Conservation (phyloP, 1,284 basidiomycete genomes). For the Psilocybe mexicana region DNA sequence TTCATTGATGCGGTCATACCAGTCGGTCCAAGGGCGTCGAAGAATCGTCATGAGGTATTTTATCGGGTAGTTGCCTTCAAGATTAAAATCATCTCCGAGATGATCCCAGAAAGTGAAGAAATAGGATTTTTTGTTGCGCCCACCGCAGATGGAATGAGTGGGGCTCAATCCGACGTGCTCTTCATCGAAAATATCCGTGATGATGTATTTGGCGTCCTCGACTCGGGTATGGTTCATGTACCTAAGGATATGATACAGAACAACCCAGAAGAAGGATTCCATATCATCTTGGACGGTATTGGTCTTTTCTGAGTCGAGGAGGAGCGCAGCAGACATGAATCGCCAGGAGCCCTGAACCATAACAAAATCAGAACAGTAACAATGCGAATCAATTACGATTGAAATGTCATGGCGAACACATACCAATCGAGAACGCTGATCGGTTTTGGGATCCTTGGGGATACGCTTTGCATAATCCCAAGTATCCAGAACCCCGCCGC, state of each 20-base stretch:
- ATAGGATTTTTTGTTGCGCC: background rate
- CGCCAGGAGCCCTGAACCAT: conserved; percentile 35
- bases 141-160: background rate
- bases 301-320: conserved; percentile 10
- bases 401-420: background rate
- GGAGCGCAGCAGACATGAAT: conserved; percentile 31
- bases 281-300: conserved; percentile 34
- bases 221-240: conserved; percentile 5
- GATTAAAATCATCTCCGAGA: no score
- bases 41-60: no score
- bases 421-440: background rate
- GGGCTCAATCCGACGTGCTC: background rate
- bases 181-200: background rate
- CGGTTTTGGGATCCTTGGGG: background rate
- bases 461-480: conserved; percentile 5
- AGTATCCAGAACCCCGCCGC: conserved; percentile 4
- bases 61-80: no score
- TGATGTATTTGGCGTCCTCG: no score
- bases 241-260: conserved; percentile 21
- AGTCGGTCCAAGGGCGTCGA: no score
- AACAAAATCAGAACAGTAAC: background rate
- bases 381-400: no score
- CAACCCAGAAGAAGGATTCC: conserved; percentile 35
- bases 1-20: no score
- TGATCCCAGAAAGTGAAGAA: background rate